These are phyloP conservation scores for Tulasnella sp. DNA, from an alignment of 768 basidiomycete genomes.

Conservation along the genomic window DNA sequence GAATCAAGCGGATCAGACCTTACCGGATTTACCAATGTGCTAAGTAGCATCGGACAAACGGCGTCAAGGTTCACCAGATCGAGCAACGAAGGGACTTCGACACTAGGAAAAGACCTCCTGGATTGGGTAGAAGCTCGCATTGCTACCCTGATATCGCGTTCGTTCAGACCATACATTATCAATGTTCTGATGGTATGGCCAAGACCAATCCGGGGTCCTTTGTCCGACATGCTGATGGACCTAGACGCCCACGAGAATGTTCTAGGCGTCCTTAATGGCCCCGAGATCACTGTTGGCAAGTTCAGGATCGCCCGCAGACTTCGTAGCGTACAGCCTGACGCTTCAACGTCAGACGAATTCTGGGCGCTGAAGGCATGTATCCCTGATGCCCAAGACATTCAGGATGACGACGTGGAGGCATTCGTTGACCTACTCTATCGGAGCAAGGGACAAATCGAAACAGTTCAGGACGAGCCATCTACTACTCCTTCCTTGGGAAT, in stretches of 20 bases:
- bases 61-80: conserved; percentile 44
- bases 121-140: conserved; percentile 53
- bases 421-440: conserved; percentile 56
- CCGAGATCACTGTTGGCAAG: conserved; percentile 57
- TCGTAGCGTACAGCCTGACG: conserved; percentile 37
- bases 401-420: conserved; percentile 57
- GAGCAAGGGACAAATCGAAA: conserved; percentile 50
- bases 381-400: conserved; percentile 43
- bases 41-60: conserved; percentile 57
- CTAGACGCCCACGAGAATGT: conserved; percentile 34
- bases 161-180: conserved; percentile 35
- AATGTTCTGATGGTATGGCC: conserved; percentile 71
- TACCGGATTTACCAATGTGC: conserved; percentile 45
- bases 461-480: conserved; percentile 45
- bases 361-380: conserved; percentile 80
- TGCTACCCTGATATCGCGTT: conserved; percentile 32
- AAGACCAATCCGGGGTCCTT: conserved; percentile 37
- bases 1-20: conserved; percentile 33
- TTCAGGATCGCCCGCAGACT: conserved; percentile 64
- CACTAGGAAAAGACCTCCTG: conserved; percentile 40
- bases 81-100: conserved; percentile 26
- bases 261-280: conserved; percentile 46
- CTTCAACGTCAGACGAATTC: conserved; percentile 54
- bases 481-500: conserved; percentile 34
- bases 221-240: conserved; percentile 31